These are phyloP conservation scores for Colletotrichum noveboracense DNA, from an alignment of 2,329 filamentous ascomycete genomes.

Conservation along the genomic window DNA sequence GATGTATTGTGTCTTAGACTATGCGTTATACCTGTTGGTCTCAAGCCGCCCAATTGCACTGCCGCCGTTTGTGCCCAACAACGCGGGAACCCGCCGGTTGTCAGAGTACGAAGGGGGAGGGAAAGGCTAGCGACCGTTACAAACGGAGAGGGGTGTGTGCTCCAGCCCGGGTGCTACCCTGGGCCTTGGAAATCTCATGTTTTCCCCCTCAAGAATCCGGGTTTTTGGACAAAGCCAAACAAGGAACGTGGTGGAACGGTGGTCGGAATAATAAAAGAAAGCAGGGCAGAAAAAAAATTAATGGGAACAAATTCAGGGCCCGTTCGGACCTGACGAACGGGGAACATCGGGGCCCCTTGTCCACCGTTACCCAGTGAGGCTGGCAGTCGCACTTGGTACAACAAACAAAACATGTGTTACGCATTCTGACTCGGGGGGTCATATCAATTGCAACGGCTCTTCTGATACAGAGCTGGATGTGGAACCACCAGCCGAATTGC, in stretches of 20 bases:
- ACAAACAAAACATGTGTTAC: constrained; percentile 19
- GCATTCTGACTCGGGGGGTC: constrained; percentile 1
- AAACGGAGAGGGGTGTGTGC: neutral
- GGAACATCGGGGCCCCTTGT: neutral
- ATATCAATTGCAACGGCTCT: neutral
- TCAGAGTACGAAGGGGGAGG: neutral
- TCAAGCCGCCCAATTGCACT: neutral
- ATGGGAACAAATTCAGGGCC: neutral
- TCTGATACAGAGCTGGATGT: neutral
- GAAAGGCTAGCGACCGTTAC: constrained; percentile 2
- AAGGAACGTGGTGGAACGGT: constrained; percentile 14
- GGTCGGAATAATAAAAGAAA: neutral
- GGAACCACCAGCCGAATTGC: neutral
- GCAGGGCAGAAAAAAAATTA: constrained; percentile 9
- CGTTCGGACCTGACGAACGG: neutral
- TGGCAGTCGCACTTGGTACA: neutral
- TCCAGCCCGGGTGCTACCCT: constrained; percentile 8
- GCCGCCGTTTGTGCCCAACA: constrained; percentile 1
- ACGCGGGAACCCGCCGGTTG: neutral
- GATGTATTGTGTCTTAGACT: neutral
- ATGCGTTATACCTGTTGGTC: constrained; percentile 11
- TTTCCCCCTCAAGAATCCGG: constrained; percentile 7
- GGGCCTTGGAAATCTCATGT: constrained; percentile 8
- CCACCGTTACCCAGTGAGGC: neutral
- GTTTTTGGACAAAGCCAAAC: constrained; percentile 10